Conservation (phyloP, 768 basidiomycete genomes). For the Exsudoporus frostii region DNA sequence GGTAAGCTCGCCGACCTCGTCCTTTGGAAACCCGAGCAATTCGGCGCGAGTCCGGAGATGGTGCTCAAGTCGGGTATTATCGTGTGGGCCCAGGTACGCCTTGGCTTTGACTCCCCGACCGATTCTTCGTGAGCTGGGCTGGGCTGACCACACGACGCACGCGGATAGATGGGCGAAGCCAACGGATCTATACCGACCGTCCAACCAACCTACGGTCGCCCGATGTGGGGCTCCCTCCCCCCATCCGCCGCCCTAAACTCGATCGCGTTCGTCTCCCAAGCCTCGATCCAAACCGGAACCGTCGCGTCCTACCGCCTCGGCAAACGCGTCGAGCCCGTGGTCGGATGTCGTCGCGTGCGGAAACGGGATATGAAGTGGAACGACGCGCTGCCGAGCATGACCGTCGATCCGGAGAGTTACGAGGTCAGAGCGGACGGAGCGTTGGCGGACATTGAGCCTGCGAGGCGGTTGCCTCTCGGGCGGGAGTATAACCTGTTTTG, state of each 20-base stretch:
- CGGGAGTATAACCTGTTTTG: slow-evolving; percentile 80
- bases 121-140: no score
- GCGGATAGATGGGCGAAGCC: slow-evolving; percentile 80
- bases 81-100: slow-evolving; percentile 81
- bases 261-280: slow-evolving; percentile 78
- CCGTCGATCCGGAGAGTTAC: slow-evolving; percentile 90
- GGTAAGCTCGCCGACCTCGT: slow-evolving; percentile 92
- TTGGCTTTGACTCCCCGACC: no score
- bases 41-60: slow-evolving; percentile 91
- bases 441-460: slow-evolving; percentile 73
- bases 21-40: slow-evolving; percentile 92
- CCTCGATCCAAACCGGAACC: slow-evolving; percentile 57
- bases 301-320: slow-evolving; percentile 65
- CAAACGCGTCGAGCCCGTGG: slow-evolving; percentile 74
- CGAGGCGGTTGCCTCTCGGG: slow-evolving; percentile 63
- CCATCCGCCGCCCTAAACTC: slow-evolving; percentile 81
- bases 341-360: slow-evolving; percentile 64
- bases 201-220: slow-evolving; percentile 79
- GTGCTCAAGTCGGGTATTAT: slow-evolving; percentile 95
- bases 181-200: slow-evolving; percentile 96
- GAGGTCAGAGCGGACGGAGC: slow-evolving; percentile 79
- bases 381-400: slow-evolving; percentile 73
- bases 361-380: slow-evolving; percentile 98
- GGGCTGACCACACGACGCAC: not conserved
- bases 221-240: slow-evolving; percentile 91